Evolutionary conservation across 306 rosid species (phyloP).

Genomic region (Mimosa bimucronata): DNA sequence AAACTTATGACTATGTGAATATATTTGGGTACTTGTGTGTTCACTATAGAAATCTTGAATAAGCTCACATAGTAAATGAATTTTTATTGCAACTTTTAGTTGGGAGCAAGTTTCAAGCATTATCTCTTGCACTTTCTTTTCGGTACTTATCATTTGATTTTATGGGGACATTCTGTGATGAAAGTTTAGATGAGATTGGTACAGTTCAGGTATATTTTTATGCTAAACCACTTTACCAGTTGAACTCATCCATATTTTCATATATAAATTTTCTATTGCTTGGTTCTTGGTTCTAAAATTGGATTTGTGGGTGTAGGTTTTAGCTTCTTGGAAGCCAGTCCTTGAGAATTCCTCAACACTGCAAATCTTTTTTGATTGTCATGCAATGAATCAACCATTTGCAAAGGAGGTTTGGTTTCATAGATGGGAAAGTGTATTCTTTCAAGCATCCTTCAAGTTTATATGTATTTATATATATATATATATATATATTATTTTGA

Average conservation of each 20-base stretch:
- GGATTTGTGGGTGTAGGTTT: constrained; percentile 38
- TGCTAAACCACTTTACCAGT: constrained; percentile 2
- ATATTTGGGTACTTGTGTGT: too few relatives aligned
- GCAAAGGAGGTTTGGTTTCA: constrained; percentile 46
- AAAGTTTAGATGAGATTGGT: too few relatives aligned
- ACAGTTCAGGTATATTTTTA: constrained; percentile 49
- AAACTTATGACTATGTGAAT: too few relatives aligned
- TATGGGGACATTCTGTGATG: too few relatives aligned
- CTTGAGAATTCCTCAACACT: constrained; percentile 49
- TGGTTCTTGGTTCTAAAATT: constrained; percentile 32
- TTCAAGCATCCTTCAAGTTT: neutral
- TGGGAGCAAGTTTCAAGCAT: constrained; percentile 56
- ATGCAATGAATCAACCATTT: constrained; percentile 47
- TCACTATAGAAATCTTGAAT: constrained; percentile 1
- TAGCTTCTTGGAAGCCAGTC: constrained; percentile 43
- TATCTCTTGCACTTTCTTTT: constrained; percentile 45
- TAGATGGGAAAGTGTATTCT: constrained; percentile 1
- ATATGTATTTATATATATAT: too few relatives aligned
- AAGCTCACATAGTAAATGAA: constrained; percentile 21
- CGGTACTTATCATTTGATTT: constrained; percentile 53
- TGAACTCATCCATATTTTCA: neutral
- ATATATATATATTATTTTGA: too few relatives aligned
- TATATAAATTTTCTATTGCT: too few relatives aligned
- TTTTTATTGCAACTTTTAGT: constrained; percentile 33
- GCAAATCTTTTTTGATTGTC: constrained; percentile 55